phyloP scores from a whole-genome alignment of 257 asterid species.

The Ballota nigra region DNA sequence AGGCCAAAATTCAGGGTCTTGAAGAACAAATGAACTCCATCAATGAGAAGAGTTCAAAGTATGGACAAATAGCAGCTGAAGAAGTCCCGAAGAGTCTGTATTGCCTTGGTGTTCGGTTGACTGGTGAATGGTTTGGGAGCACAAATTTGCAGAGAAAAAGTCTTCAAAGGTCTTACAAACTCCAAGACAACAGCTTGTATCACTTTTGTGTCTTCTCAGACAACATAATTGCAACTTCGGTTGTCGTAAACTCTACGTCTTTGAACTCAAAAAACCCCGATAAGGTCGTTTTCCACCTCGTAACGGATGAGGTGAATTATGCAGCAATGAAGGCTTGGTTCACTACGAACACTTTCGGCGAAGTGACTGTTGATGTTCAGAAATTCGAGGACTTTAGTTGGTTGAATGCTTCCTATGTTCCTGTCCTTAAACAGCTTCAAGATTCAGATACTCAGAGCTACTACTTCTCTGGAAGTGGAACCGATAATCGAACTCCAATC shows the following conservation, averaged over 20 bases:
- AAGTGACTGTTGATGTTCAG: slow-evolving; percentile 53
- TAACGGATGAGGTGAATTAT: slow-evolving; percentile 58
- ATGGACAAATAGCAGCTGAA: slow-evolving; percentile 69
- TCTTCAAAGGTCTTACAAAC: slow-evolving; percentile 34
- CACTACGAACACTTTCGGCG: slow-evolving; percentile 43
- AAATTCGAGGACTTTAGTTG: slow-evolving; percentile 59
- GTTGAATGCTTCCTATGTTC: slow-evolving; percentile 63
- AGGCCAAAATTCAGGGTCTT: slow-evolving; percentile 58
- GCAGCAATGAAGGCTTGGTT: slow-evolving; percentile 79
- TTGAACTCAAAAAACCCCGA: slow-evolving; percentile 42
- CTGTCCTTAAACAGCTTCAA: slow-evolving; percentile 68
- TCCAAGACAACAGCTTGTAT: slow-evolving; percentile 44
- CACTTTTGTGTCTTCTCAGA: slow-evolving; percentile 71
- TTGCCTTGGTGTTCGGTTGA: slow-evolving; percentile 58
- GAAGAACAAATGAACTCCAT: slow-evolving; percentile 50
- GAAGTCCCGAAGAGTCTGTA: slow-evolving; percentile 63
- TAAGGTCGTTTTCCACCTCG: slow-evolving; percentile 53
- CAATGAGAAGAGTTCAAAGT: slow-evolving; percentile 47
- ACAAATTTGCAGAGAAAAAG: slow-evolving; percentile 37
- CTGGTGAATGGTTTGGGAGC: slow-evolving; percentile 55
- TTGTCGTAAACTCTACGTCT: slow-evolving; percentile 61
- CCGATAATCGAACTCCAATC: slow-evolving; percentile 55
- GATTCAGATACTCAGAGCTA: slow-evolving; percentile 62
- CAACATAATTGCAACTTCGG: slow-evolving; percentile 65
- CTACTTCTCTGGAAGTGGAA: slow-evolving; percentile 56